Base-by-base conservation (phyloP, 2,329 filamentous ascomycete species). In the Colletotrichum sp. region DNA sequence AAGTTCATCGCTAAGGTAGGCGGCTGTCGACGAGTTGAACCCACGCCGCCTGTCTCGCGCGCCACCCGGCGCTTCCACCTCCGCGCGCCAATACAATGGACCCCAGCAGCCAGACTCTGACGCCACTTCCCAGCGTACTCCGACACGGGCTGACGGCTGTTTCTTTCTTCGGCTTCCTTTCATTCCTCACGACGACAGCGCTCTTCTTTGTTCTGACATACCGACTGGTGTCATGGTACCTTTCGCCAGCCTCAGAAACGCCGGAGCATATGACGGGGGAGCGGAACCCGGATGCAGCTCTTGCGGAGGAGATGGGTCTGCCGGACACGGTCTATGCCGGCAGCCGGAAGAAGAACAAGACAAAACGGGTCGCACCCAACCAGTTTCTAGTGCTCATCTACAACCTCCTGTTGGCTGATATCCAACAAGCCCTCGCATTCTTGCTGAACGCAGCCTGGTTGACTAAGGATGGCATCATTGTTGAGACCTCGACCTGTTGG, bases 301-400 rank as follows among this genome's bases (percentile, higher is more conserved):
- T 76, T 16, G 77, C 77, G 10, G 59, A 70, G 21, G 75, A 77
- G 30, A 74, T 75, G 71, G 76, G 75, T 38, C 74, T 82, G 7
- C 80, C 81, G 10, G 78, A 79, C 61, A 78, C 26, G 73, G 79
- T 67, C 62, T 81, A 64, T 79, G 77, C 52, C 76, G 79, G 36
- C 78, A 76, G 63, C 76, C 75, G 43, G 75, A 79, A 16, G 75
- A 72, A 52, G 64, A 28, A 24, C n/a, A 63, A 48, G 30, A 55
- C 62, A 32, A 75, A 55, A 21, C 59, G 48, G n/a, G 36, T 67
- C 24, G 63, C 76, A 84, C 74, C 74, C 2, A 92, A 91, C 76
- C 91, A 92, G 81, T 92, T 92, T 78, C 84, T 92, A 24, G 84
- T 92, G 5, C 84, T 92, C 7, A 89, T 92, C 71, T 89, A 90